phyloP scores from a whole-genome alignment of 2,329 filamentous ascomycete species.

The Saccharata proteae region DNA sequence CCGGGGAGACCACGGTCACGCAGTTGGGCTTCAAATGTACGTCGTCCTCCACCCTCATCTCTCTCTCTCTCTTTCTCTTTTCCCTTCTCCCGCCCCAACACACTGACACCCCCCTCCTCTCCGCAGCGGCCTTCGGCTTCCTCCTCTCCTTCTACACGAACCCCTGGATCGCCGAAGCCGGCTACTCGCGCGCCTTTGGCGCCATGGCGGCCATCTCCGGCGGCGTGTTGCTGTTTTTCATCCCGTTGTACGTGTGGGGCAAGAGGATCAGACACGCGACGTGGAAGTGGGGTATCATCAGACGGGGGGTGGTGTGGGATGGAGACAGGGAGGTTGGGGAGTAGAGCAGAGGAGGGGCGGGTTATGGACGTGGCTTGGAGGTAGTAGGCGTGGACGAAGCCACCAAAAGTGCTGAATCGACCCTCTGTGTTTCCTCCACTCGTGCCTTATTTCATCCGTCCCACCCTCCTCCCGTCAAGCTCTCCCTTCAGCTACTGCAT shows the following conservation, averaged over 20 bases:
- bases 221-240: conserved; percentile 34
- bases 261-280: conserved; percentile 35
- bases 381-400: too few relatives aligned
- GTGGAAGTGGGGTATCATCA: conserved; percentile 36
- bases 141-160: conserved; percentile 50
- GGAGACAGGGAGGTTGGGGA: conserved; percentile 45
- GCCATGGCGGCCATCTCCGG: conserved; percentile 46
- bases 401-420: too few relatives aligned
- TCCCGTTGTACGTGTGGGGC: conserved; percentile 43
- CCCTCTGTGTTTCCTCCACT: too few relatives aligned
- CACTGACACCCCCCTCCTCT: neutral
- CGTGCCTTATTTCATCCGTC: too few relatives aligned
- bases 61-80: neutral
- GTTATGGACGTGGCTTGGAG: too few relatives aligned
- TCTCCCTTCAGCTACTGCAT: too few relatives aligned
- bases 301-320: conserved; percentile 36
- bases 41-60: conserved; percentile 10
- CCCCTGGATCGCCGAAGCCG: conserved; percentile 40
- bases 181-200: conserved; percentile 41
- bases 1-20: conserved; percentile 43
- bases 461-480: too few relatives aligned
- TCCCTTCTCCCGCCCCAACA: neutral
- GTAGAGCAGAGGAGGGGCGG: too few relatives aligned
- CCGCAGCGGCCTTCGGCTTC: conserved; percentile 42
- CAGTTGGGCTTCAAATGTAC: conserved; percentile 44